Percentiles rank a stretch among this genome's conserved stretches.
Conservation (phyloP, 2,329 filamentous ascomycete genomes). For the Pseudocercospora musae region DNA sequence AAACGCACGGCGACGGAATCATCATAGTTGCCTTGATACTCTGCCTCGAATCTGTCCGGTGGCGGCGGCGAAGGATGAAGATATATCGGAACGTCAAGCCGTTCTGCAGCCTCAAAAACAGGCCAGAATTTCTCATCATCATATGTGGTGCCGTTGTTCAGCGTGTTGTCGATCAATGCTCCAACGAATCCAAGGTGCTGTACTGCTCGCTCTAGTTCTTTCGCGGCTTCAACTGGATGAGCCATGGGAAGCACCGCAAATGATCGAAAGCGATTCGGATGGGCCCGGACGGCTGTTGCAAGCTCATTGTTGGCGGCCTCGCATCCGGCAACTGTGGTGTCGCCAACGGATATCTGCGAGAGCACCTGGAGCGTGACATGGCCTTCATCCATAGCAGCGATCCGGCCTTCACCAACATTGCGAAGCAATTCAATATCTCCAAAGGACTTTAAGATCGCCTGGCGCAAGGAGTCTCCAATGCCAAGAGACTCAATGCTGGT, state of each 20-base stretch:
- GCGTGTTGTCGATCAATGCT: constrained; percentile 31
- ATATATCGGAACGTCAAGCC: constrained; percentile 50
- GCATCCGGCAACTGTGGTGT: constrained; percentile 15
- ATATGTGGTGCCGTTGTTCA: constrained; percentile 26
- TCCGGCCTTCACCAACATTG: constrained; percentile 16
- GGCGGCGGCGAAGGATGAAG: constrained; percentile 46
- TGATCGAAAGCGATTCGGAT: constrained; percentile 24
- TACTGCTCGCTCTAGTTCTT: constrained; percentile 27
- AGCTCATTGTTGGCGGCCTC: constrained; percentile 26
- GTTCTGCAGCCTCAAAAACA: constrained; percentile 31
- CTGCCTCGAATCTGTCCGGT: constrained; percentile 35
- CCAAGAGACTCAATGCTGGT: constrained; percentile 23
- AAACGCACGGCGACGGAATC: constrained; percentile 28
- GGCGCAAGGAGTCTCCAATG: constrained; percentile 14
- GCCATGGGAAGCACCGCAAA: constrained; percentile 31
- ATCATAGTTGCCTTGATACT: constrained; percentile 39
- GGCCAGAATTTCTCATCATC: constrained; percentile 25
- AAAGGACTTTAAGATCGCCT: constrained; percentile 13
- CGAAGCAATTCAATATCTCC: constrained; percentile 10
- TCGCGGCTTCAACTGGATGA: constrained; percentile 23
- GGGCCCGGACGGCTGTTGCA: constrained; percentile 12
- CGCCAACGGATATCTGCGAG: constrained; percentile 20
- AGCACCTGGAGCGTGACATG: constrained; percentile 26
- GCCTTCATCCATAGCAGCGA: constrained; percentile 27
- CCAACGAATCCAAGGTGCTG: constrained; percentile 27